Evolutionary conservation across 106 monocot species (phyloP).

Genomic region (Allium fistulosum): DNA sequence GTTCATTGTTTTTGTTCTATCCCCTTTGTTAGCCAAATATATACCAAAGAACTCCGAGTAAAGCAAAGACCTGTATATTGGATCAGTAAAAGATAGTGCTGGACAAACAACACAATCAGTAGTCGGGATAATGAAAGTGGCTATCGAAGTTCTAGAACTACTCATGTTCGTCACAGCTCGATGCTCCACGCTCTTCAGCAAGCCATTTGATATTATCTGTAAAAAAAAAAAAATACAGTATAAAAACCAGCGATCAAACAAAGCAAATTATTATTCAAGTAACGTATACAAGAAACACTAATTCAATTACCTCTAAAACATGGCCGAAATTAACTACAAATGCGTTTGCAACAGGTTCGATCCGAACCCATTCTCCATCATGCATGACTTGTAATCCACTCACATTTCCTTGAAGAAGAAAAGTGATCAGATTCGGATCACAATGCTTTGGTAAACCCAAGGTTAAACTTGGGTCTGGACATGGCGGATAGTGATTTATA

Average conservation of each 20-base stretch:
- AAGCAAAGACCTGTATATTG: background rate
- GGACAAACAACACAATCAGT: conserved; percentile 9
- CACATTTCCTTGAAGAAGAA: conserved; percentile 15
- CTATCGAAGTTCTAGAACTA: background rate
- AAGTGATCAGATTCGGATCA: conserved; percentile 13
- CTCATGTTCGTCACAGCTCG: conserved; percentile 14
- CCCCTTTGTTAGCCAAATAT: background rate
- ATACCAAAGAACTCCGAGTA: conserved; percentile 1
- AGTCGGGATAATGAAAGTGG: conserved; percentile 6
- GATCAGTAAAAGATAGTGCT: background rate
- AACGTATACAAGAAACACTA: background rate
- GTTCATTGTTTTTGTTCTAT: background rate
- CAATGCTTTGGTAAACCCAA: conserved; percentile 15
- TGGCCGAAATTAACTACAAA: conserved; percentile 15
- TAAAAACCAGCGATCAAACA: background rate
- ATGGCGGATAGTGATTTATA: conserved; percentile 17
- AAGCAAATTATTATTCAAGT: background rate
- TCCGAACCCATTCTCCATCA: conserved; percentile 10
- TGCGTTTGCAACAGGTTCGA: conserved; percentile 15
- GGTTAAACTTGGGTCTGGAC: conserved; percentile 26
- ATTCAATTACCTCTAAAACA: conserved; percentile 11
- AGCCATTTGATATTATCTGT: conserved; percentile 14
- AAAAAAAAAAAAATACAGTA: background rate
- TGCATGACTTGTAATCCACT: conserved; percentile 18
- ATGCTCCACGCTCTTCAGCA: conserved; percentile 15